Evolutionary conservation across 148 eudicot species (phyloP), one percentile per base, ranked within the genome.

Genomic region (Heliamphora exappendiculata): DNA sequence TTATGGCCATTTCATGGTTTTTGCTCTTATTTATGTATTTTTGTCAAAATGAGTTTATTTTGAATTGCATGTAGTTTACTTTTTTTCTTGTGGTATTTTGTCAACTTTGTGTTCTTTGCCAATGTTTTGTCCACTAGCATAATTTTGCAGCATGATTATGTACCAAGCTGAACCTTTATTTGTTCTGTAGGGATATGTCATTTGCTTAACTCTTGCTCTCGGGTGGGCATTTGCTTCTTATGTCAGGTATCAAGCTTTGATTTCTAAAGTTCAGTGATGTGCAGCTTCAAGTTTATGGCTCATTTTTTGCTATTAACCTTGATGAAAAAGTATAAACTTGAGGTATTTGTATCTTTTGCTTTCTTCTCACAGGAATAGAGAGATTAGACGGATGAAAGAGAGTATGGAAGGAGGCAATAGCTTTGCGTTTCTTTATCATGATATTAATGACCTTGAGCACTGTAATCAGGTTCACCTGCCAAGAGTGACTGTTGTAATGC

Each of bases 401-500:
- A 77, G 81, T 66, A 83, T 84, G 86, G 85, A 80, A 76, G 44
- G 50, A 58, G 96, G 97, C 80, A 91, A 95, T 79, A 83, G 84
- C 87, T 88, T 95, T 80, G 88, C 92, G 3, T 95, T 92, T 78
- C 90, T 95, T 75, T 88, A 72, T 79, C 88, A 85, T 75, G 89
- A 95, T 76, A 84, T 95, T 55, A 82, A 83, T 79, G 90, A 91
- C 67, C 96, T 95, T 19, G 94, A 95, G 85, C 97, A 95, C 82
- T 91, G 93, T 53, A 85, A 85, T 66, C 98, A 92, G 88, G 82
- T 77, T 76, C 83, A 84, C 79, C 76, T 92, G 76, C 98, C 97
- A 41, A 86, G 88, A 84, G 97, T 95, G 45, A 82, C 96, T 22
- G 89, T 95, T 80, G 88, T 95, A 60, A 91, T 95, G 98, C 98